A percentile compares a stretch with the other conserved stretches of the same genome.
Evolutionary conservation across 495 filamentous ascomycete genomes (phyloP).

Genomic region (Neurospora sp.): DNA sequence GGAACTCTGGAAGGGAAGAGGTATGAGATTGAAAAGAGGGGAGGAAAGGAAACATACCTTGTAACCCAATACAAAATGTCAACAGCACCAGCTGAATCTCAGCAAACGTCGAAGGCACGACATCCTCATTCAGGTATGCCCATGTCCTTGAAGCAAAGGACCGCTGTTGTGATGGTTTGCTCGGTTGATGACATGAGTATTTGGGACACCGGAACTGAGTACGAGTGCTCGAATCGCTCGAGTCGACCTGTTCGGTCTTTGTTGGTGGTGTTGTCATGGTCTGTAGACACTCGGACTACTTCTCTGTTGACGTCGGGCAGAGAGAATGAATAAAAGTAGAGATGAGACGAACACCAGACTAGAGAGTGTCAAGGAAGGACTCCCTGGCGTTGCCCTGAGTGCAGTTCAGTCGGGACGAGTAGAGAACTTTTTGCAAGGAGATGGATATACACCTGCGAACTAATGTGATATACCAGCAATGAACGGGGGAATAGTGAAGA

Average conservation of each 20-base stretch:
- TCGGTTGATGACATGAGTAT: neutral
- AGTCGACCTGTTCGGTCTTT: neutral
- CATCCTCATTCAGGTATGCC: constrained; percentile 26
- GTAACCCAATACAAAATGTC: constrained; percentile 33
- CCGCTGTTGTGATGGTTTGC: neutral
- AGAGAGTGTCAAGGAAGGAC: neutral
- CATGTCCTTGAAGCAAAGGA: constrained; percentile 18
- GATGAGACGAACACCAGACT: neutral
- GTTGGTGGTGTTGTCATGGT: neutral
- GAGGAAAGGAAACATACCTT: constrained; percentile 15
- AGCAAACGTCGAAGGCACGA: constrained; percentile 25
- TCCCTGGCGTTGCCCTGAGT: neutral
- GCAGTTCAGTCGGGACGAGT: neutral
- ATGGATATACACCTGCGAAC: neutral
- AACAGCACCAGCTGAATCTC: constrained; percentile 34
- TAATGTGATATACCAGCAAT: neutral
- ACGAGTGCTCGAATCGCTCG: neutral
- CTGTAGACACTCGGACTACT: neutral
- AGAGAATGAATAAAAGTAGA: neutral
- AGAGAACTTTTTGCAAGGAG: neutral
- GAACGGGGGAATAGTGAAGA: neutral
- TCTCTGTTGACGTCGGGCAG: neutral
- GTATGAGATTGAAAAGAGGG: fast-evolving
- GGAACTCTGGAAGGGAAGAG: no score
- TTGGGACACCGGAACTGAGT: neutral